Evolutionary conservation across 2,329 filamentous ascomycete genomes (phyloP).

Genomic region (Botryosphaeria dothidea): DNA sequence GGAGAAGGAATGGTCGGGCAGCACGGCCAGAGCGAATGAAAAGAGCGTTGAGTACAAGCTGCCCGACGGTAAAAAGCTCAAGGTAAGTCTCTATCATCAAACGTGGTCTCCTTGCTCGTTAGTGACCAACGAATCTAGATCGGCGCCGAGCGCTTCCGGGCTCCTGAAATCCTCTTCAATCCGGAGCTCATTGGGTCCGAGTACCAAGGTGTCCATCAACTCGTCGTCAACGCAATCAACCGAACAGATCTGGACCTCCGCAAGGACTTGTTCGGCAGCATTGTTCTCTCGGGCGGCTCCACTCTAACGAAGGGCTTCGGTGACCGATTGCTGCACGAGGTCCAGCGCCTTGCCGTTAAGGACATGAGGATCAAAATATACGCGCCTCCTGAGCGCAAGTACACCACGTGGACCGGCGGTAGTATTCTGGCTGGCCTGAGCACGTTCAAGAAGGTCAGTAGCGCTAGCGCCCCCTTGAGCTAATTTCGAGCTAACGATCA

Average conservation of each 20-base stretch:
- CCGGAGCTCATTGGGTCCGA: slow-evolving; percentile 96
- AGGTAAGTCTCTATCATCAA: slow-evolving; percentile 56
- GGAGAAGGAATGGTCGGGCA: slow-evolving; percentile 87
- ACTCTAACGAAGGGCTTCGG: slow-evolving; percentile 97
- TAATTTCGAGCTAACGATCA: slow-evolving; percentile 29
- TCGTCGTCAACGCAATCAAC: slow-evolving; percentile 94
- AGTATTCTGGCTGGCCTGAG: slow-evolving; percentile 95
- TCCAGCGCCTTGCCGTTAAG: slow-evolving; percentile 91
- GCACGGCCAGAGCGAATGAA: slow-evolving; percentile 70
- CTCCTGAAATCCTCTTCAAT: slow-evolving; percentile 96
- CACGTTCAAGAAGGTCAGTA: slow-evolving; percentile 89
- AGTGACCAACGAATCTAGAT: slow-evolving; percentile 55
- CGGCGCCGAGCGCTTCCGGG: slow-evolving; percentile 90
- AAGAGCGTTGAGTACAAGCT: slow-evolving; percentile 85
- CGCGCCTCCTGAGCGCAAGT: slow-evolving; percentile 94
- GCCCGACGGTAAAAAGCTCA: slow-evolving; percentile 91
- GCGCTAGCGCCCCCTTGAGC: neutral
- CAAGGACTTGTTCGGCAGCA: slow-evolving; percentile 92
- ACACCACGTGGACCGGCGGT: slow-evolving; percentile 98
- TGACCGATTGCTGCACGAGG: slow-evolving; percentile 85
- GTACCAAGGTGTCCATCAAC: slow-evolving; percentile 96
- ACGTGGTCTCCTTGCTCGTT: neutral
- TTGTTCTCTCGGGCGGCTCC: slow-evolving; percentile 93
- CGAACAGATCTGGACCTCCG: slow-evolving; percentile 93
- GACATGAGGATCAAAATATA: slow-evolving; percentile 99